phyloP scores from a whole-genome alignment of 192 early-diverging fungal genomes.

The Oehlia diaphana region DNA sequence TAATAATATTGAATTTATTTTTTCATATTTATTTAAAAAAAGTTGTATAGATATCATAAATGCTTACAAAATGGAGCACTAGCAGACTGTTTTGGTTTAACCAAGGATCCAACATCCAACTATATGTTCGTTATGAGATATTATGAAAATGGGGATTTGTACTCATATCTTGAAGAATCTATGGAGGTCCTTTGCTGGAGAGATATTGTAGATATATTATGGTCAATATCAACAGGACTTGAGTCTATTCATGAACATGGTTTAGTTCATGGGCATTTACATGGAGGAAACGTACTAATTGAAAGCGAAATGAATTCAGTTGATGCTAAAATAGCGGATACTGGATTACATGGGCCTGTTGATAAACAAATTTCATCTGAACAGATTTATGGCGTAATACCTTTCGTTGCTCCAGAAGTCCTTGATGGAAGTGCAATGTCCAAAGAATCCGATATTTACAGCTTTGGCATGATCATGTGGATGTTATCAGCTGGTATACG shows the following conservation, averaged over 20 bases:
- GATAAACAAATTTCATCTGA: neutral
- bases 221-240: neutral
- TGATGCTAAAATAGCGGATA: too few relatives aligned
- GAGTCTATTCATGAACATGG: neutral
- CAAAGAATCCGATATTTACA: neutral
- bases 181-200: neutral
- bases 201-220: neutral
- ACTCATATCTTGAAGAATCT: neutral
- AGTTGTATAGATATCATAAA: neutral
- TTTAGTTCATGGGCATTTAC: conserved; percentile 2
- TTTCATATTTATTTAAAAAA: neutral
- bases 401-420: conserved; percentile 1
- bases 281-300: neutral
- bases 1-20: too few relatives aligned
- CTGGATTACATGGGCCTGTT: too few relatives aligned
- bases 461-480: conserved; percentile 11
- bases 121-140: conserved; percentile 11
- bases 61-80: neutral
- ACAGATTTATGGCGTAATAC: neutral
- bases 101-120: neutral
- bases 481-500: neutral
- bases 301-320: too few relatives aligned
- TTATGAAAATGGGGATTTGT: neutral
- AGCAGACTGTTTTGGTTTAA: neutral
- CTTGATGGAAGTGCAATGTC: neutral